Evolutionary conservation across 228 moss, liverwort and hornwort genomes (phyloP), one percentile per base, ranked within the genome.

Genomic region (Sphagnum fallax): DNA sequence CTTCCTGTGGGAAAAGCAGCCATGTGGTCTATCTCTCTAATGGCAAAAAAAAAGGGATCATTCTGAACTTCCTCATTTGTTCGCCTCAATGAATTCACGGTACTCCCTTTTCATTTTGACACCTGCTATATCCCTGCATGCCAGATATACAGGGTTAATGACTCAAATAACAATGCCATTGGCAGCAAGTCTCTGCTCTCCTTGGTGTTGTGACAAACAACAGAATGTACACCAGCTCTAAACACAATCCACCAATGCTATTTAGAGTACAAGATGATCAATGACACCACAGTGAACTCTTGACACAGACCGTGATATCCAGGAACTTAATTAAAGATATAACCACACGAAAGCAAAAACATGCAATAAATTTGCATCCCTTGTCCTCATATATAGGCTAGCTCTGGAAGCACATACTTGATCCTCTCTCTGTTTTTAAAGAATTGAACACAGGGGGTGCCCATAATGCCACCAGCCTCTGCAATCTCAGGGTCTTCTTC

Each of bases 101-200:
- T 98, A 98, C 68, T 98, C 97, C 76, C 81, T 88, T 78, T 93
- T 98, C 97, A 98, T 93, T 82, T 98, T 98, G 10, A 98, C 97
- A 62, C 97, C 97, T 48, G 88, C 77, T 72, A 98, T 85, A 69
- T 85, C 90, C 75, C 96, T 97, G 88, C 69, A 59, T 6, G 69
- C 67, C 74, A 52, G 8, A 66, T 68, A 32, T 32, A 32, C 32
- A 0, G 32, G 32, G 32, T 32, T 32, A 32, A 32, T 16, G 15
- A 60, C 11, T 15, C 59, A 60, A 15, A 60, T 60, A 60, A 11
- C 15, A 60, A 60, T 60, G 15, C 32, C 32, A 32, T 32, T 32
- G 32, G 32, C 32, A 32, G 32, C 32, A 32, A 32, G 32, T 32
- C 32, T 32, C 2, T 2, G 32, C 32, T 32, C 32, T 32, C 32